Evolutionary conservation across 768 basidiomycete genomes (phyloP), one percentile per base, ranked within the genome.

Genomic region (Gymnopilus junonius): DNA sequence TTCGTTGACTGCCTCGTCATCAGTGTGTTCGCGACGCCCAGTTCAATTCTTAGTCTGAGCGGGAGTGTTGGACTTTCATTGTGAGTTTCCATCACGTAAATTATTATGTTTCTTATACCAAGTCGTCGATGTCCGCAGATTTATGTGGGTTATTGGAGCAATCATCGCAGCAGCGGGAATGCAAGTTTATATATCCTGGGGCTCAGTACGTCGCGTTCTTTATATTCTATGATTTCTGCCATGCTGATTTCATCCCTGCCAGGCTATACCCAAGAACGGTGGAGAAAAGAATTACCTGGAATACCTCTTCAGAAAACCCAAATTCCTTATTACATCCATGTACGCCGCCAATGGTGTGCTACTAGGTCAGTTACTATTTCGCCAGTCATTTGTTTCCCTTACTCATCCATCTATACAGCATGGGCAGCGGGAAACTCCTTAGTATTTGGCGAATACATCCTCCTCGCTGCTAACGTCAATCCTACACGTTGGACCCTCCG

Each of bases 251-350:
- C 45, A 64, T 37, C 20, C 34, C 3, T 29, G 1, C 17, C 40
- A 80, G 86, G 87, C 82, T 12, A 71, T 90, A 1, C 89, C 89
- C 1, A 76, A 80, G 17, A 89, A 80, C 50, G 89, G 89, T 11
- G 90, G 86, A n/a, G 89, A 91, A 73, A 90, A 90, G 72, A 88
- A 85, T 46, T 91, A 91, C 66, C 76, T 91, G 53, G 87, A 89
- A 66, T 89, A 82, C 67, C 74, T 89, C 21, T 90, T 81, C 71
- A 76, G 80, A 46, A 80, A 77, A 37, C 89, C 89, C 12, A 82
- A 76, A 55, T 85, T 82, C 59, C 77, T 91, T 65, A 79, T 79
- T 12, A 85, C 86, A 20, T 87, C 83, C 55, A 67, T 85, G 42
- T 90, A 83, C 63, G 83, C 85, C 11, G 74, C 80, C 12, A 86